Conservation (phyloP, 2,329 filamentous ascomycete species). For the Aspergillus fructus region DNA sequence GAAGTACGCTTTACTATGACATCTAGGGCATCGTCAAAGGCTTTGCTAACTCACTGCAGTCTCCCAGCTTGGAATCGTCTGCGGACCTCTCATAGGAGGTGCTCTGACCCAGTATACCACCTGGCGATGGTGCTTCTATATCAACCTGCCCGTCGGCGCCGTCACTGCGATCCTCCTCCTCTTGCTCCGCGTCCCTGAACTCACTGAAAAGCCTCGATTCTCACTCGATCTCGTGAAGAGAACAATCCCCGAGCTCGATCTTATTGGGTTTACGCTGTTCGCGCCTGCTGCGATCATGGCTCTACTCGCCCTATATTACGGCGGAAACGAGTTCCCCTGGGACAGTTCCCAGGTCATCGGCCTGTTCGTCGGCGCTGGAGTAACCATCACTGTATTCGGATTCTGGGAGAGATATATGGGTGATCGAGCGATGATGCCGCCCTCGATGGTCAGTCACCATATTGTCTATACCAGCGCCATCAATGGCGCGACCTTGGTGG, state of each 20-base stretch:
- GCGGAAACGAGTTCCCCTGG: slow-evolving; percentile 55
- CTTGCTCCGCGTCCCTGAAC: background rate
- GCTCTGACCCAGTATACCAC: slow-evolving; percentile 3
- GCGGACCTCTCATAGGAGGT: slow-evolving; percentile 1
- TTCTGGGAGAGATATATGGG: background rate
- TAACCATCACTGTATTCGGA: slow-evolving; percentile 9
- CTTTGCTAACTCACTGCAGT: background rate
- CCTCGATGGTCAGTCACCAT: background rate
- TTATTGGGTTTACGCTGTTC: slow-evolving; percentile 50
- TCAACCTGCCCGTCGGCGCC: slow-evolving; percentile 4
- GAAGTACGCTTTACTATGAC: background rate
- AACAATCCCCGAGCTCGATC: slow-evolving; percentile 39
- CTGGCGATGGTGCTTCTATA: slow-evolving; percentile 13
- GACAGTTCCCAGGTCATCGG: slow-evolving; percentile 39
- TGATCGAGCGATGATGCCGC: background rate
- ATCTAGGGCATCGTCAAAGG: background rate
- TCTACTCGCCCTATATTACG: slow-evolving; percentile 59
- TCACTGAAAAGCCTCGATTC: background rate
- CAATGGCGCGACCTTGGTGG: background rate
- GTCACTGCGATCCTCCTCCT: background rate
- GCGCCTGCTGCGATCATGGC: slow-evolving; percentile 55
- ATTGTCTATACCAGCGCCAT: background rate
- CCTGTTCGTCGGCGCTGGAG: slow-evolving; percentile 35
- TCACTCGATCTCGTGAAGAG: background rate
- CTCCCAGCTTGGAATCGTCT: background rate